Evolutionary conservation across 768 basidiomycete genomes (phyloP).

Genomic region (Kwoniella bestiolae): DNA sequence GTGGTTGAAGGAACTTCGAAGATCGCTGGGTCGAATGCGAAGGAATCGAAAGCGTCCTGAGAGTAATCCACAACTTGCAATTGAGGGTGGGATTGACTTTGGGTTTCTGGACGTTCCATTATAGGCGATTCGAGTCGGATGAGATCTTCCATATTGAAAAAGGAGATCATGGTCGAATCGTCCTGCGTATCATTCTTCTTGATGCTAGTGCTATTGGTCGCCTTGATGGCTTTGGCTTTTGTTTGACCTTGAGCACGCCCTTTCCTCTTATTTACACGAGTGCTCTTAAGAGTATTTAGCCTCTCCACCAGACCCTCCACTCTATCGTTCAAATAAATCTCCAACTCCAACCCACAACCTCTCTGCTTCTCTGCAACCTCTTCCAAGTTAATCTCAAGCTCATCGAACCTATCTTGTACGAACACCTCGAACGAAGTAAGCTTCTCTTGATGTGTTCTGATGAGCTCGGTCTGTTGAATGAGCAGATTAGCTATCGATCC

Average conservation of each 20-base stretch:
- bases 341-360: not conserved
- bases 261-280: not conserved
- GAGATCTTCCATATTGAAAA: not conserved
- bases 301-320: not conserved
- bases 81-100: not conserved
- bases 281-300: not conserved
- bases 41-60: not conserved
- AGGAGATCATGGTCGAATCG: not conserved
- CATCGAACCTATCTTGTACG: not conserved
- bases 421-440: no score
- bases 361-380: not conserved
- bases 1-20: not conserved
- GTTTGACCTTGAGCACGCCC: not conserved
- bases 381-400: not conserved
- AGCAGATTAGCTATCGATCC: not conserved
- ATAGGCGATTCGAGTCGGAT: conserved; percentile 2
- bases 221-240: not conserved
- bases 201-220: not conserved
- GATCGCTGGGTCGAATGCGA: not conserved
- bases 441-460: not conserved
- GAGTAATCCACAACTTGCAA: not conserved
- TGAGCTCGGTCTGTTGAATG: not conserved
- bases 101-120: no score
- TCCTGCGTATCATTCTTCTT: not conserved
- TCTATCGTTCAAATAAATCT: not conserved